Conservation (phyloP, 306 rosid genomes). For the Ceratonia siliqua region DNA sequence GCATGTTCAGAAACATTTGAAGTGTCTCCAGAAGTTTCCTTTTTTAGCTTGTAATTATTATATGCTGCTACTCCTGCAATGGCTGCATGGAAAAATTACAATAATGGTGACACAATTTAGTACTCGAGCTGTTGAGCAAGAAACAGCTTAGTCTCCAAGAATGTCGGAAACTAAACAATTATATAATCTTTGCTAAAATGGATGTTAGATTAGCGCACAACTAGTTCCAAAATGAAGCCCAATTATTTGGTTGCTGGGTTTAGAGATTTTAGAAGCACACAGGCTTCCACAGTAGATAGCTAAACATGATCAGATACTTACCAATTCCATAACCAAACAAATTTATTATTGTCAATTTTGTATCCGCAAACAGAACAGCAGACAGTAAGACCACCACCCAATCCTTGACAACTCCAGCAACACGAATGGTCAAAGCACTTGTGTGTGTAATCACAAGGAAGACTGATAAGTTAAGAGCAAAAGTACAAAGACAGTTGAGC, state of each 20-base stretch:
- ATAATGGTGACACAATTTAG: slow-evolving; percentile 11
- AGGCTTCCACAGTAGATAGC: slow-evolving; percentile 9
- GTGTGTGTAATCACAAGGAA: slow-evolving; percentile 96
- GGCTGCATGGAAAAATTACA: slow-evolving; percentile 55
- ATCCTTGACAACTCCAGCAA: slow-evolving; percentile 98
- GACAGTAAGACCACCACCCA: slow-evolving; percentile 97
- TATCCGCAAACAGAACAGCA: slow-evolving; percentile 91
- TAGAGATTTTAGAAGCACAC: not conserved
- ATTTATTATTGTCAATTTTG: slow-evolving; percentile 86
- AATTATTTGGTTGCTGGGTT: not conserved
- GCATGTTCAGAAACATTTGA: slow-evolving; percentile 41
- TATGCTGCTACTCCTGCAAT: slow-evolving; percentile 97
- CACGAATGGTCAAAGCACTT: slow-evolving; percentile 98
- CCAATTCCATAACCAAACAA: slow-evolving; percentile 93
- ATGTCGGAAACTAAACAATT: not conserved
- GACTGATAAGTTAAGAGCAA: slow-evolving; percentile 95
- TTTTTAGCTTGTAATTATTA: slow-evolving; percentile 81
- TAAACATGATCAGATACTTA: slow-evolving; percentile 44
- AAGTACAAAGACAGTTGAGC: slow-evolving; percentile 93
- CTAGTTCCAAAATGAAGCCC: slow-evolving; percentile 5
- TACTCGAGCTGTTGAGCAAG: not conserved
- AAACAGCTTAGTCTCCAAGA: not conserved
- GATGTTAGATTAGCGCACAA: not conserved
- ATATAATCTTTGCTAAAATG: not conserved
- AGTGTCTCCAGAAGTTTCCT: slow-evolving; percentile 60